Evolutionary conservation across 179 eudicot genomes (phyloP).

Genomic region (Patellifolia procumbens): DNA sequence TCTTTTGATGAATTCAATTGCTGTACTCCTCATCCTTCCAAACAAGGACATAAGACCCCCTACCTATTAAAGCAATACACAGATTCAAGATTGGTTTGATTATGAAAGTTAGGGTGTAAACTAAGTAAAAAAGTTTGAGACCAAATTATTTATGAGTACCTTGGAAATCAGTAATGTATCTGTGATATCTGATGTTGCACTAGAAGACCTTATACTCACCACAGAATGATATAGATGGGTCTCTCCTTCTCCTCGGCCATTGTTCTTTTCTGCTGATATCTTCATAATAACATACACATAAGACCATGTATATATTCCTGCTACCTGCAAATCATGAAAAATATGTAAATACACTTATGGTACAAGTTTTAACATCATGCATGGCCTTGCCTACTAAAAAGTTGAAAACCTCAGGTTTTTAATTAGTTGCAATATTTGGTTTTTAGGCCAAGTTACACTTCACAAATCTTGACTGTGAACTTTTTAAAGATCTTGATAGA

Average conservation of each 20-base stretch:
- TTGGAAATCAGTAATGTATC: conserved; percentile 51
- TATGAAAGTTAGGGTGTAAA: no score
- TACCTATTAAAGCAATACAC: not conserved
- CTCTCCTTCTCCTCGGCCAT: conserved; percentile 19
- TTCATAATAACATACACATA: conserved; percentile 74
- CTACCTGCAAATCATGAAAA: conserved; percentile 43
- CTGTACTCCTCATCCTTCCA: conserved; percentile 21
- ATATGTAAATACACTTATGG: no score
- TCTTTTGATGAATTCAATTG: conserved; percentile 1
- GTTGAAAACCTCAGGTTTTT: no score
- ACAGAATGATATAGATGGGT: conserved; percentile 22
- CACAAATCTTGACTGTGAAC: no score
- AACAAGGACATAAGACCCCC: conserved; percentile 29
- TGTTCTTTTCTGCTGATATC: conserved; percentile 36
- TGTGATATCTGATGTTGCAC: conserved; percentile 12
- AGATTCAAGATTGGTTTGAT: no score
- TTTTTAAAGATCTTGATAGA: no score
- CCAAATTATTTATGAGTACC: conserved; percentile 13
- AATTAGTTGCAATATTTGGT: no score
- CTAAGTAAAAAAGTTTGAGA: no score
- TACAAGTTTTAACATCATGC: no score
- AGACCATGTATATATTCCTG: conserved; percentile 78
- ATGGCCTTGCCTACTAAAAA: no score
- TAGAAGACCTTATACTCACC: conserved; percentile 16
- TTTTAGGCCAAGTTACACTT: no score